Evolutionary conservation across 768 basidiomycete species (phyloP).

Genomic region (Boletus bicolor): DNA sequence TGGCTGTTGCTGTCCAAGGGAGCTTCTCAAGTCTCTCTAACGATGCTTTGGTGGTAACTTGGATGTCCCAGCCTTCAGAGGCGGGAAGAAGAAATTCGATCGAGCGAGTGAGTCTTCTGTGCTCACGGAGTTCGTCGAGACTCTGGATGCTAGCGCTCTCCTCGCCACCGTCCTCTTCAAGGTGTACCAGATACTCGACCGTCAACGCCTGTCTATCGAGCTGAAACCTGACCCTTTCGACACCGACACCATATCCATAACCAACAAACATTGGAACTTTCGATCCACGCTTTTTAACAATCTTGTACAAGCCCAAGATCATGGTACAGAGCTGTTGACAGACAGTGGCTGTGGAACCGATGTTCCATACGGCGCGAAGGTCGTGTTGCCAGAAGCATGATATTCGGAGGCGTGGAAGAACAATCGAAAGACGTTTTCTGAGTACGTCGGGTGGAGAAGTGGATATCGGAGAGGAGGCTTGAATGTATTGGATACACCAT

Average conservation of each 20-base stretch:
- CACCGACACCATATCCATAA: constrained; percentile 77
- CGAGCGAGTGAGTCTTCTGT: constrained; percentile 65
- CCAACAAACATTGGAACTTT: constrained; percentile 72
- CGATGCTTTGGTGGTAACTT: constrained; percentile 70
- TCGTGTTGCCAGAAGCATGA: constrained; percentile 97
- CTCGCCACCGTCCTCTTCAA: constrained; percentile 45
- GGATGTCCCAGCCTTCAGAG: constrained; percentile 83
- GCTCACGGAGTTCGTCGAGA: constrained; percentile 69
- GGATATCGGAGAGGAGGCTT: constrained; percentile 34
- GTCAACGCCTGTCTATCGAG: constrained; percentile 79
- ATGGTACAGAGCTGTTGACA: constrained; percentile 85
- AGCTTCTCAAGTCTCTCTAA: constrained; percentile 67
- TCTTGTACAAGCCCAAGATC: constrained; percentile 75
- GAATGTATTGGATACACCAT: constrained; percentile 85
- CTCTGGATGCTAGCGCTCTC: constrained; percentile 35
- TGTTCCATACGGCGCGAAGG: constrained; percentile 81
- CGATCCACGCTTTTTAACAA: constrained; percentile 70
- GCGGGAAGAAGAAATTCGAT: constrained; percentile 80
- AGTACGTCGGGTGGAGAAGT: constrained; percentile 36
- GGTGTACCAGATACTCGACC: constrained; percentile 80
- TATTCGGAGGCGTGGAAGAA: constrained; percentile 55
- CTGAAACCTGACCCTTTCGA: constrained; percentile 78
- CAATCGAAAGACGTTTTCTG: constrained; percentile 26
- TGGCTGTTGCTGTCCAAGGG: constrained; percentile 69
- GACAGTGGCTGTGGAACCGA: constrained; percentile 60